Evolutionary conservation across 208 protist species (phyloP).

Genomic region (Trypanosomatidae sp.): DNA sequence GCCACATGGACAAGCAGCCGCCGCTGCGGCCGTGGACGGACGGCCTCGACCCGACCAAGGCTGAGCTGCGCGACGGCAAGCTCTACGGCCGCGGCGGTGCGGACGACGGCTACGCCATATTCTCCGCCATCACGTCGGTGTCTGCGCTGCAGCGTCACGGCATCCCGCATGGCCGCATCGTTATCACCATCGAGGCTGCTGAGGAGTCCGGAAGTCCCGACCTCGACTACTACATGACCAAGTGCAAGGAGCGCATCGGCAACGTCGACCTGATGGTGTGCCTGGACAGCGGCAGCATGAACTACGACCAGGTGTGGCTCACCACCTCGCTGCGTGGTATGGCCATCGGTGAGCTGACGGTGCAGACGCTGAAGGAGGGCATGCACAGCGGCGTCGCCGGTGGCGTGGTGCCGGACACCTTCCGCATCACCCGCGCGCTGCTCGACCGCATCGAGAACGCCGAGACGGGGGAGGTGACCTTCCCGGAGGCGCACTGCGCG

Average conservation of each 20-base stretch:
- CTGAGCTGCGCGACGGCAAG: constrained; percentile 83
- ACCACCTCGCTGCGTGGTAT: constrained; percentile 94
- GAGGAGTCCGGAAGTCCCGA: constrained; percentile 92
- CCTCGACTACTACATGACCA: constrained; percentile 82
- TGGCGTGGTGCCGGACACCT: constrained; percentile 95
- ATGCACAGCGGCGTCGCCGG: constrained; percentile 92
- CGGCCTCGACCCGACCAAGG: constrained; percentile 85
- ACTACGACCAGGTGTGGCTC: constrained; percentile 96
- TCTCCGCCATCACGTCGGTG: constrained; percentile 67
- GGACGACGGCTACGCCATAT: constrained; percentile 93
- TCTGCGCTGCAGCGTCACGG: constrained; percentile 74
- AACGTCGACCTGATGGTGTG: constrained; percentile 92
- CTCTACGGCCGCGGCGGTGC: constrained; percentile 91
- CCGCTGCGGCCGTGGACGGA: constrained; percentile 91
- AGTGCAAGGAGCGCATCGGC: constrained; percentile 62
- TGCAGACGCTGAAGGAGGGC: constrained; percentile 84
- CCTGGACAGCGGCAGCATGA: constrained; percentile 93
- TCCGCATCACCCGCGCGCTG: constrained; percentile 90
- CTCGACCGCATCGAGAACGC: constrained; percentile 93
- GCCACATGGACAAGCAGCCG: constrained; percentile 98
- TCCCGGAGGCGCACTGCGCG: constrained; percentile 80
- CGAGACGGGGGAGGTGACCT: constrained; percentile 87
- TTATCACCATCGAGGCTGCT: constrained; percentile 91
- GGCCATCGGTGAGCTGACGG: constrained; percentile 72
- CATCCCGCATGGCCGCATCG: constrained; percentile 77